Conservation (phyloP, 2,329 filamentous ascomycete genomes). For the Xylariaceae sp. region DNA sequence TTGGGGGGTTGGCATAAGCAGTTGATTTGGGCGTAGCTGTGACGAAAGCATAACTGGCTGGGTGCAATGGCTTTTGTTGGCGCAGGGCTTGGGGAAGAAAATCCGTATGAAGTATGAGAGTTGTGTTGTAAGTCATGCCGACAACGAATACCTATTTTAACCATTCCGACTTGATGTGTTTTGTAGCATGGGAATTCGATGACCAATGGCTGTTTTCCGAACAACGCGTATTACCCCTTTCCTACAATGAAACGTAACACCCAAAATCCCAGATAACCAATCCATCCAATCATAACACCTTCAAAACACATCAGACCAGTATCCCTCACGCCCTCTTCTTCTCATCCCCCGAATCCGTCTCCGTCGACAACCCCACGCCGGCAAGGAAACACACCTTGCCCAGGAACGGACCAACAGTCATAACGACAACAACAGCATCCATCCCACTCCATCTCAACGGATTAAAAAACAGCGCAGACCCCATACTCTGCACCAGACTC, state of each 20-base stretch:
- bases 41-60: constrained; percentile 12
- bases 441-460: constrained; percentile 16
- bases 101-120: no score
- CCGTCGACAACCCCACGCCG: constrained; percentile 15
- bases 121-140: background rate
- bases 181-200: background rate
- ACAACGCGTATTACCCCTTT: no score
- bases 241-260: no score
- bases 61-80: constrained; percentile 3
- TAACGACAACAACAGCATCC: constrained; percentile 13
- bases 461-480: constrained; percentile 15
- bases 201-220: no score
- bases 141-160: background rate
- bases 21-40: constrained; percentile 3
- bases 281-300: background rate
- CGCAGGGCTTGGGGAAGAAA: no score
- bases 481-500: constrained; percentile 20
- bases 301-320: background rate
- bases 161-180: no score
- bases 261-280: no score
- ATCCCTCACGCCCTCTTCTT: constrained; percentile 12
- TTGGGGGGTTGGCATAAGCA: constrained; percentile 11
- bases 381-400: constrained; percentile 22
- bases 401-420: constrained; percentile 19
- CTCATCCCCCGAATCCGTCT: background rate